Evolutionary conservation across 2,329 filamentous ascomycete genomes (phyloP).

Genomic region (Botrytis fragariae): DNA sequence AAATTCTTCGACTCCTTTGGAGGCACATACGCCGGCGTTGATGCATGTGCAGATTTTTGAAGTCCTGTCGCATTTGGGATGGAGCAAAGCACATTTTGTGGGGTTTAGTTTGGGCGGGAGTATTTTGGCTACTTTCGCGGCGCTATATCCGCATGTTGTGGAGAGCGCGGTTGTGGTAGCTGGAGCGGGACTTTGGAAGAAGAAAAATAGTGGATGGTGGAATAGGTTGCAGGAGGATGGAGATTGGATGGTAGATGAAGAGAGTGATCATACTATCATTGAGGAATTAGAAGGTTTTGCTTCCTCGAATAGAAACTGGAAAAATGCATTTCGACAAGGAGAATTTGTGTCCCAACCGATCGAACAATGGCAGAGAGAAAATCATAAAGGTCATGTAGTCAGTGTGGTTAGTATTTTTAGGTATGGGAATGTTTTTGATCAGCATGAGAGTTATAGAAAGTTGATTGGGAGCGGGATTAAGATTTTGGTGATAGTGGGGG

Average conservation of each 20-base stretch:
- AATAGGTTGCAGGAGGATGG: conserved; percentile 7
- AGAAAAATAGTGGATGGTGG: conserved; percentile 30
- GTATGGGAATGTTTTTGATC: conserved; percentile 46
- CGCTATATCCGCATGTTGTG: conserved; percentile 36
- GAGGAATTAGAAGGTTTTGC: conserved; percentile 41
- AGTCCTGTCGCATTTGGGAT: neutral
- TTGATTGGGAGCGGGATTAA: neutral
- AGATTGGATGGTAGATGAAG: conserved; percentile 25
- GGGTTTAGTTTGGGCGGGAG: neutral
- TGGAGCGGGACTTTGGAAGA: conserved; percentile 44
- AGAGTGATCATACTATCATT: conserved; percentile 16
- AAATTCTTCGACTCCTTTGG: conserved; percentile 47
- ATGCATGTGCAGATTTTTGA: conserved; percentile 45
- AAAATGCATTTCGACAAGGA: conserved; percentile 42
- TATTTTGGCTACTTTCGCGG: conserved; percentile 40
- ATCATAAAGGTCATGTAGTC: conserved; percentile 47
- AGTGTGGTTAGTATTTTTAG: conserved; percentile 48
- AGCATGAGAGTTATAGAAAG: conserved; percentile 11
- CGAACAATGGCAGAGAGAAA: conserved; percentile 47
- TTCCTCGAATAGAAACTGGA: conserved; percentile 44
- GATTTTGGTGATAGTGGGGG: neutral
- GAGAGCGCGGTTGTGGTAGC: conserved; percentile 45
- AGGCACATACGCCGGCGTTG: conserved; percentile 42
- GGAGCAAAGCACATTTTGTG: neutral
- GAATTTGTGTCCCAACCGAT: conserved; percentile 49